phyloP scores from a whole-genome alignment of 495 filamentous ascomycete genomes.

The Delitschia confertaspora region DNA sequence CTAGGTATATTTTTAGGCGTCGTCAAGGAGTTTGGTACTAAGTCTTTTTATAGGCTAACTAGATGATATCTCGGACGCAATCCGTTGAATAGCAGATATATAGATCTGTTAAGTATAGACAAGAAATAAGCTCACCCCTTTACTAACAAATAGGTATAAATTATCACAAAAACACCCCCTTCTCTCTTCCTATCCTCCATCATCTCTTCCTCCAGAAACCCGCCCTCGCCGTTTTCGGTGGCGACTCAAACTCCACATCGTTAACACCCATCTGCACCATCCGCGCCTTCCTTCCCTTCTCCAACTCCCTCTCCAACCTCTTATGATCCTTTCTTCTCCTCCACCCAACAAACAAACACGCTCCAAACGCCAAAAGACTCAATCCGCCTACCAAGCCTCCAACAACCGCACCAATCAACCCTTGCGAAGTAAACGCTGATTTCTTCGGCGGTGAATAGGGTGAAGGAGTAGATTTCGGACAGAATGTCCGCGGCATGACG shows the following conservation, averaged over 20 bases:
- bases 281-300: slow-evolving; percentile 16
- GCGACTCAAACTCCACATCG: slow-evolving; percentile 18
- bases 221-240: not conserved
- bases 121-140: too few species aligned
- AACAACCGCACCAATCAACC: slow-evolving; percentile 29
- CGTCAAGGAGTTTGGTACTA: too few species aligned
- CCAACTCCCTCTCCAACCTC: slow-evolving; percentile 11
- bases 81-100: too few species aligned
- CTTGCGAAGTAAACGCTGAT: slow-evolving; percentile 17
- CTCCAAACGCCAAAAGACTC: slow-evolving; percentile 11
- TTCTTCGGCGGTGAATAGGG: slow-evolving; percentile 17
- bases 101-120: too few species aligned
- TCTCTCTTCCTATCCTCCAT: too few species aligned
- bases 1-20: too few species aligned
- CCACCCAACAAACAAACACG: slow-evolving; percentile 9
- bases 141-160: too few species aligned
- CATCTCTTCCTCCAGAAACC: not conserved
- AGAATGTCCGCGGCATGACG: slow-evolving; percentile 30
- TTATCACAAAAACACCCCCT: too few species aligned
- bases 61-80: too few species aligned
- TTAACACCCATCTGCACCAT: slow-evolving; percentile 15
- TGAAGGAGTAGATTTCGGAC: slow-evolving; percentile 22
- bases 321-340: slow-evolving; percentile 6
- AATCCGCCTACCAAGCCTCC: slow-evolving; percentile 30
- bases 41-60: too few species aligned